Percentiles rank a stretch among this genome's conserved stretches.
These are phyloP conservation scores for Cytospora paraplurivora DNA, from an alignment of 2,329 filamentous ascomycete genomes.

Conservation along the genomic window DNA sequence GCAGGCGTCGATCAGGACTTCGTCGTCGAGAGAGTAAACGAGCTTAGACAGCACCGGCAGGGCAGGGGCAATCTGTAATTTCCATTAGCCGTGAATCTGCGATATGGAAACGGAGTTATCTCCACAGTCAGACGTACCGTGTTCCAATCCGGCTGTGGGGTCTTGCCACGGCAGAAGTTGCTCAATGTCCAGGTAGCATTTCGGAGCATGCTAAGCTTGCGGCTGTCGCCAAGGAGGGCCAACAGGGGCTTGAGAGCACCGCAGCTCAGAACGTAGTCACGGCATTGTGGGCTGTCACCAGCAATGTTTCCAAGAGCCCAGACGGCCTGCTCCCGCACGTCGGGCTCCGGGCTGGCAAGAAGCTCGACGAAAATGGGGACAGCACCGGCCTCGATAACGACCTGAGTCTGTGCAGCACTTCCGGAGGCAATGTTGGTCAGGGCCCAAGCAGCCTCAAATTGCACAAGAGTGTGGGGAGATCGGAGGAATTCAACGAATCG, in stretches of 20 bases:
- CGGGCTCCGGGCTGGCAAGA: conserved; percentile 90
- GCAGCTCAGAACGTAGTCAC: conserved; percentile 91
- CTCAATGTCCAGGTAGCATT: conserved; percentile 99
- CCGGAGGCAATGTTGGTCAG: conserved; percentile 99
- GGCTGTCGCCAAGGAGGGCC: conserved; percentile 88
- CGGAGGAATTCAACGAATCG: conserved; percentile 98
- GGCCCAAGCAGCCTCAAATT: conserved; percentile 99
- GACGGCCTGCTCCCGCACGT: conserved; percentile 96
- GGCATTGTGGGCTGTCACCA: conserved; percentile 95
- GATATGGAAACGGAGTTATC: not conserved
- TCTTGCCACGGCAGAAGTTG: conserved; percentile 99
- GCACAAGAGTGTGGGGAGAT: conserved; percentile 95
- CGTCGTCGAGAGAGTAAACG: conserved; percentile 96
- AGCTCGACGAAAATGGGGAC: conserved; percentile 99
- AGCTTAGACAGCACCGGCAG: conserved; percentile 95
- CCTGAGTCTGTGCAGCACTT: conserved; percentile 95
- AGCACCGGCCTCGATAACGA: conserved; percentile 96
- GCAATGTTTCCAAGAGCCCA: conserved; percentile 99
- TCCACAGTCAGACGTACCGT: conserved; percentile 64
- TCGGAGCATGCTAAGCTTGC: conserved; percentile 97
- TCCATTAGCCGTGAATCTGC: conserved; percentile 21
- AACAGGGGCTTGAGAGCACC: conserved; percentile 91
- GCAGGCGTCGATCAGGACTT: conserved; percentile 97
- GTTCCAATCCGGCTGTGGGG: conserved; percentile 95
- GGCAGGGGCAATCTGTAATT: conserved; percentile 80